These are phyloP conservation scores for Rhodamnia argentea DNA, from an alignment of 345 rosid genomes.

Conservation along the genomic window DNA sequence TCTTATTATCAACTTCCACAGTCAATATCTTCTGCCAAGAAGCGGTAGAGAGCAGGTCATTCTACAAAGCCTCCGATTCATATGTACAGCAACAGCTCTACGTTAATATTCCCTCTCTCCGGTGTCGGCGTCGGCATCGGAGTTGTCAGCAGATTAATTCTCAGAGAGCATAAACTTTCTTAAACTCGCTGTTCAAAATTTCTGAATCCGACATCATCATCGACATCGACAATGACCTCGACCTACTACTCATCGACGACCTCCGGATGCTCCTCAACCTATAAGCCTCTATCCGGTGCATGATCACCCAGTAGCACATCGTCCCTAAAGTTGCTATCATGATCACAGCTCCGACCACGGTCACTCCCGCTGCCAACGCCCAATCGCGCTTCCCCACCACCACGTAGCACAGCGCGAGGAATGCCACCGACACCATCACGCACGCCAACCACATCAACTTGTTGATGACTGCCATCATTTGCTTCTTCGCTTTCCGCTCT, in stretches of 20 bases:
- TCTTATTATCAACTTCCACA: neutral
- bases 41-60: neutral
- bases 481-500: constrained; percentile 69
- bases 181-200: constrained; percentile 35
- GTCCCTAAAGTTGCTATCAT: constrained; percentile 83
- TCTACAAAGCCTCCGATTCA: neutral
- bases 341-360: constrained; percentile 56
- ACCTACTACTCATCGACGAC: constrained; percentile 26
- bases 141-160: neutral
- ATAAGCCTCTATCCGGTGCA: constrained; percentile 47
- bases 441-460: constrained; percentile 97
- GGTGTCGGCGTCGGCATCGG: neutral
- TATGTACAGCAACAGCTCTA: neutral
- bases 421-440: constrained; percentile 71
- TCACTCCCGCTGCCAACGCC: constrained; percentile 52
- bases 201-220: constrained; percentile 42
- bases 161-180: constrained; percentile 74
- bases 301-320: constrained; percentile 84
- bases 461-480: constrained; percentile 86
- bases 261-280: constrained; percentile 30
- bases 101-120: neutral
- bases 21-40: neutral
- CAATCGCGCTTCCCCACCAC: constrained; percentile 51
- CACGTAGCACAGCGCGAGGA: constrained; percentile 60
- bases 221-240: constrained; percentile 34